Percentiles rank a stretch among this genome's conserved stretches.
phyloP scores from a whole-genome alignment of 1,139 yeast genomes.

The Geotrichum australiense region DNA sequence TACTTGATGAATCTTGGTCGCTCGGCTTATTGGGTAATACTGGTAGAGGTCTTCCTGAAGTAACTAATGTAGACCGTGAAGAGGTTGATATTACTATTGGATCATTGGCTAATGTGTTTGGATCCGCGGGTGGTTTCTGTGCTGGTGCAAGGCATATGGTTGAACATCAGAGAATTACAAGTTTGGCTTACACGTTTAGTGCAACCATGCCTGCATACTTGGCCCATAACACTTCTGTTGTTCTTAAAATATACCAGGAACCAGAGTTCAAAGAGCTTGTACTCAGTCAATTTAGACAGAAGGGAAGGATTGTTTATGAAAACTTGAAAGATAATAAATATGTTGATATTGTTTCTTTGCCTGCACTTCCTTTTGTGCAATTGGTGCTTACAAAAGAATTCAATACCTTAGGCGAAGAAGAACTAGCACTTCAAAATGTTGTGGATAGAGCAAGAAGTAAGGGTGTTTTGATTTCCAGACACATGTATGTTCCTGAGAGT shows the following conservation, averaged over 20 bases:
- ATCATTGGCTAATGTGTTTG: constrained; percentile 73
- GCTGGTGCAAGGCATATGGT: constrained; percentile 81
- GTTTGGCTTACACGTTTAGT: constrained; percentile 84
- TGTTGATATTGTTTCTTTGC: constrained; percentile 50
- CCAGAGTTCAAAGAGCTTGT: constrained; percentile 29
- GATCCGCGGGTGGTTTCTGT: constrained; percentile 94
- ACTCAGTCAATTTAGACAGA: constrained; percentile 34
- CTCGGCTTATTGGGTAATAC: constrained; percentile 77
- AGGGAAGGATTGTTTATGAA: constrained; percentile 36
- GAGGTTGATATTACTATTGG: constrained; percentile 79
- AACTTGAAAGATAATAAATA: constrained; percentile 36
- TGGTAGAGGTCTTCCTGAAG: constrained; percentile 84
- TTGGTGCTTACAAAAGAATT: constrained; percentile 37
- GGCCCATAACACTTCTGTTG: constrained; percentile 64
- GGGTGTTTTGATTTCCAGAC: constrained; percentile 60
- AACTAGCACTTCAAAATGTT: constrained; percentile 45
- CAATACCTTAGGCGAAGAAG: constrained; percentile 35
- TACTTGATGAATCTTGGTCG: constrained; percentile 81
- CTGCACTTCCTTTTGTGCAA: constrained; percentile 62
- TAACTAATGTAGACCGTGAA: constrained; percentile 52
- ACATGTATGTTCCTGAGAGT: constrained; percentile 62
- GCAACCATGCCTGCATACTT: constrained; percentile 94
- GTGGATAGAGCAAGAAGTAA: constrained; percentile 47
- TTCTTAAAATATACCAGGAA: constrained; percentile 36
- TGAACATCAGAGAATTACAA: constrained; percentile 85